Conservation (phyloP, 2,329 filamentous ascomycete genomes). For the Neofusicoccum parvum region DNA sequence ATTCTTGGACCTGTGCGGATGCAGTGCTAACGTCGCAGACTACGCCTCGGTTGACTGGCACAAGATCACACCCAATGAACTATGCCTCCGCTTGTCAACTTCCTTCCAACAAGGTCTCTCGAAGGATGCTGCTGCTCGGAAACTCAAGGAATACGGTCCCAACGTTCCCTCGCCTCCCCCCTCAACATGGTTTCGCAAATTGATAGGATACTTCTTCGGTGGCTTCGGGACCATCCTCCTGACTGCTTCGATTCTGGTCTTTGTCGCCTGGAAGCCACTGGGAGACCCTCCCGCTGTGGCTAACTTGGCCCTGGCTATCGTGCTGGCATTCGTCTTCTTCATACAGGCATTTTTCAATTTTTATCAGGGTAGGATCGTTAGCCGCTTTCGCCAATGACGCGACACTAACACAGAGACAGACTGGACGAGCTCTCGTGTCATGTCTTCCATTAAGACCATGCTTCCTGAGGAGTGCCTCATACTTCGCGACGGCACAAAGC, state of each 20-base stretch:
- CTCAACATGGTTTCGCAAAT: constrained; percentile 59
- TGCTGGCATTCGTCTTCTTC: constrained; percentile 70
- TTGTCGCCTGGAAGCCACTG: constrained; percentile 75
- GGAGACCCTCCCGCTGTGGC: constrained; percentile 71
- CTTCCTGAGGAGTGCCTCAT: constrained; percentile 72
- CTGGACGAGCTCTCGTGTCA: constrained; percentile 75
- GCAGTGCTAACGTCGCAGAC: constrained; percentile 24
- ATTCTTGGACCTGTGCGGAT: constrained; percentile 25
- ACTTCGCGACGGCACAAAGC: constrained; percentile 60
- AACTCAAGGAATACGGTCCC: constrained; percentile 62
- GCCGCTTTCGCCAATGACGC: constrained; percentile 45
- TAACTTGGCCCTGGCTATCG: constrained; percentile 73
- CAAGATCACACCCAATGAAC: constrained; percentile 58
- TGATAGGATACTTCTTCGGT: constrained; percentile 73
- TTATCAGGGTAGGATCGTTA: constrained; percentile 40
- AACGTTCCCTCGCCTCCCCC: constrained; percentile 69
- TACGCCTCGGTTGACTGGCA: constrained; percentile 68
- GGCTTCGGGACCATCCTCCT: constrained; percentile 75
- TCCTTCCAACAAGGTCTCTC: constrained; percentile 63
- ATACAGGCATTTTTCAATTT: constrained; percentile 60
- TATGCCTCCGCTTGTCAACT: constrained; percentile 62
- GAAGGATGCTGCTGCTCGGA: constrained; percentile 56
- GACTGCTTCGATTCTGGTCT: constrained; percentile 69
- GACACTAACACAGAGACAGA: constrained; percentile 58
- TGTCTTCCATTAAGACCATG: constrained; percentile 80